These are phyloP conservation scores for Saccharomycodes ludwigii DNA, from an alignment of 805 yeast genomes.

Conservation along the genomic window DNA sequence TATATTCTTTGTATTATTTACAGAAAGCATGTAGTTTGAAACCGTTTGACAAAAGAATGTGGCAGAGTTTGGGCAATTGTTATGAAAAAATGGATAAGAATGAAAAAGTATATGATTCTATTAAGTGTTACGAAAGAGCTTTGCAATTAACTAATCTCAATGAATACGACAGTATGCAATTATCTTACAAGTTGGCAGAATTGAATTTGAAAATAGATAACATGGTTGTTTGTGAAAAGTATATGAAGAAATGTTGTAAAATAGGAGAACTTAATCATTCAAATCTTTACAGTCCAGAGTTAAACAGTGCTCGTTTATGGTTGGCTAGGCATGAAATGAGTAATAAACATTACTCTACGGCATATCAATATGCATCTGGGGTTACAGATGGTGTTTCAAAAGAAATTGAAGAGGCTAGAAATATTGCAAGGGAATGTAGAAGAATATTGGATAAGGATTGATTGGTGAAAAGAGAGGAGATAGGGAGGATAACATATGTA, in stretches of 20 bases:
- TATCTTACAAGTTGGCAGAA: slow-evolving; percentile 51
- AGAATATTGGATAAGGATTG: slow-evolving; percentile 12
- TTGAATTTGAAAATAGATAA: slow-evolving; percentile 50
- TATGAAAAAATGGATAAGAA: slow-evolving; percentile 64
- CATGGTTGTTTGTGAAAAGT: slow-evolving; percentile 37
- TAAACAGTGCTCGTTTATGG: slow-evolving; percentile 77
- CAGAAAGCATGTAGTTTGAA: slow-evolving; percentile 82
- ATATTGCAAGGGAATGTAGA: slow-evolving; percentile 69
- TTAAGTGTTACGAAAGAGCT: slow-evolving; percentile 74
- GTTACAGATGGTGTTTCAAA: slow-evolving; percentile 65
- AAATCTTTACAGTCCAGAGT: slow-evolving; percentile 53
- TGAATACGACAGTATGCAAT: slow-evolving; percentile 40
- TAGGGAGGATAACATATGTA: too few relatives aligned
- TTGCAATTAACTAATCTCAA: slow-evolving; percentile 39
- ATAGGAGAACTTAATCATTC: slow-evolving; percentile 42
- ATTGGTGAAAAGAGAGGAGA: too few relatives aligned
- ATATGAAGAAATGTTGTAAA: slow-evolving; percentile 50
- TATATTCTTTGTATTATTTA: slow-evolving; percentile 83
- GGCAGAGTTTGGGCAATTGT: slow-evolving; percentile 91
- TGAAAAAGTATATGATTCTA: slow-evolving; percentile 41
- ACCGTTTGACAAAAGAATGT: slow-evolving; percentile 85
- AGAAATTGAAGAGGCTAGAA: slow-evolving; percentile 81
- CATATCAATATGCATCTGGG: slow-evolving; percentile 62
- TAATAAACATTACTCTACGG: slow-evolving; percentile 46
- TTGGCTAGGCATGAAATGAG: slow-evolving; percentile 57